Base-by-base conservation (phyloP, 306 rosid genomes). In the Pachyrhizus erosus region DNA sequence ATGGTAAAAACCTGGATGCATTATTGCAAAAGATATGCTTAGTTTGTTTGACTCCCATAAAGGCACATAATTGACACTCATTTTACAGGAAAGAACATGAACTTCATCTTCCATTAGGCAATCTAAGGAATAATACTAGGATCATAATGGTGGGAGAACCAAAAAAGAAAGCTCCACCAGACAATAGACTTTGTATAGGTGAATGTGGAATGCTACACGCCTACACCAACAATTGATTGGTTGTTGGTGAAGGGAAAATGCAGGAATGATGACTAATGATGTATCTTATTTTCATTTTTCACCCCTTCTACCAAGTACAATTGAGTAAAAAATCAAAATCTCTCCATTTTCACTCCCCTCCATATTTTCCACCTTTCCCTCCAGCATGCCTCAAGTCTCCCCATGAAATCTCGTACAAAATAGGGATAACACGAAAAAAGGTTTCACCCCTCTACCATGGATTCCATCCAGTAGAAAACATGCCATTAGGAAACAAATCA, bases 1-100 rank as follows among this genome's bases (percentile, higher is more conserved):
- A 64, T 17, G 45, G 43, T 64, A 64, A 64, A 64, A 70, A 70
- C 55, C 75, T 70, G 75, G 37, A 21, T 70, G 5, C 39, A 43
- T 70, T 2, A 42, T 70, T 5, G 75, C 55, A 70, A 64, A 64
- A 7, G 2, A 33, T 64, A 17, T 64, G 11, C 45, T 31, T 33
- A 31, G 43, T 64, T n/a, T 23, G 64, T 64, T 31, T 64, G 2
- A 64, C 24, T 64, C 15, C 20, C 23, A 6, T 2, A 29, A 6
- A 7, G 42, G 5, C 42, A 62, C 21, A 64, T 0, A 64, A 31
- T 29, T 62, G 7, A 23, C 31, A 57, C 64, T 57, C 31, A 54
- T 57, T 23, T 57, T 20, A 1, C 3, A 29, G 10, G 14, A 5
- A 61, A 26, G 70, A 62, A 62, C 42, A 29, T 29, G 2, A 26